Percentiles rank a stretch among this genome's conserved stretches.
Conservation (phyloP, 2,329 filamentous ascomycete genomes). For the Apiospora marii region DNA sequence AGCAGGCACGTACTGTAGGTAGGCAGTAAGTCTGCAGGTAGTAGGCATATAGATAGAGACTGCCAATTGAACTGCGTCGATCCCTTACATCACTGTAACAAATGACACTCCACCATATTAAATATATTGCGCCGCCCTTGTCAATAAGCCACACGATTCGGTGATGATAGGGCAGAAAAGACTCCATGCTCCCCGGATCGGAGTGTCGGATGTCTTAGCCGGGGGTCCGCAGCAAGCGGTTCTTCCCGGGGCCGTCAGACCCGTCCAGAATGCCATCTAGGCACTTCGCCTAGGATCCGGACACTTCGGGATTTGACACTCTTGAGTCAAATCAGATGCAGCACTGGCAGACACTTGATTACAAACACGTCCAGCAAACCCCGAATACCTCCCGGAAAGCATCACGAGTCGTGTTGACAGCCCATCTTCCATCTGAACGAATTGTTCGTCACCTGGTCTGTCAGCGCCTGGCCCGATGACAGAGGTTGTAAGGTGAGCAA, state of each 20-base stretch:
- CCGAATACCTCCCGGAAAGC: not conserved
- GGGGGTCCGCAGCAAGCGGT: slow-evolving; percentile 1
- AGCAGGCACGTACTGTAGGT: no score
- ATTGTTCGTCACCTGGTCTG: not conserved
- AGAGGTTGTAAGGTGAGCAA: not conserved
- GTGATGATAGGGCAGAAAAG: not conserved
- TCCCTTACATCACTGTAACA: not conserved
- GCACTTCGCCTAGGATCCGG: not conserved
- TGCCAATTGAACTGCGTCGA: not conserved
- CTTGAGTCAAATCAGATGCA: not conserved
- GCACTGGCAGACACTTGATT: not conserved
- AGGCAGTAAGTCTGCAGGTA: not conserved
- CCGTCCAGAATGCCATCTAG: not conserved
- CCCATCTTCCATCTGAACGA: not conserved
- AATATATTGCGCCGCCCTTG: not conserved
- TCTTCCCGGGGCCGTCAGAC: slow-evolving; percentile 14
- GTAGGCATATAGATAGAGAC: no score
- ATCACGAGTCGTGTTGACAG: not conserved
- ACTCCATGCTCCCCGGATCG: slow-evolving; percentile 14
- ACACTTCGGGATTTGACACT: not conserved
- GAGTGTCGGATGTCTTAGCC: slow-evolving; percentile 1
- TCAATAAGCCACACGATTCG: not conserved
- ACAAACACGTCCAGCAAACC: not conserved
- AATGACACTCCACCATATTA: not conserved
- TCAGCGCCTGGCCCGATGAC: not conserved